Base-by-base conservation (phyloP, 2,329 filamentous ascomycete species). In the Periconia digitata region DNA sequence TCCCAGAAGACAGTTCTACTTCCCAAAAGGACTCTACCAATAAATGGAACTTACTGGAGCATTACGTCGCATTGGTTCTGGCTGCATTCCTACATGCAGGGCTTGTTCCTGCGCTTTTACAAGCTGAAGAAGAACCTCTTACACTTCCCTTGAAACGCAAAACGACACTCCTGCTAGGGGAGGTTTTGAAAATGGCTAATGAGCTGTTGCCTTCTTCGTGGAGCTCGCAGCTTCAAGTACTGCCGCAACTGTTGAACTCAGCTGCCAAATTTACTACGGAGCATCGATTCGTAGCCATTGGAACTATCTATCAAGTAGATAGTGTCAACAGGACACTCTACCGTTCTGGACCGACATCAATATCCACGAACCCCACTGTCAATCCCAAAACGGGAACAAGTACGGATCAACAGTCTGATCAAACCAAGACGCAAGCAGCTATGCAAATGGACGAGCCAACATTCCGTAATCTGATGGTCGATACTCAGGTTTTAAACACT, bases 231-330 rank as follows among this genome's bases (percentile, higher is more conserved):
- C 76, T 99, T 20, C 94, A 99, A 64, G 82, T 96, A 6, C 81
- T 99, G 16, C 94, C 94, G 0, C 87, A 92, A 52, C 78, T 97
- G 1, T 87, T 99, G 62, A 80, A 86, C 6, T 84, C 86, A 0
- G 90, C 92, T 4, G 81, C 89, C 2, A 81, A 85, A 27, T 90
- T 92, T 59, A 77, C 83, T 18, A 79, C 84, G 17, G 84, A 92
- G 23, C 81, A 85, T 20, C 85, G 90, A 46, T 92, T 92, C 58
- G 79, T 88, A 47, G 90, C 92, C 6, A 92, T 90, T 7, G 86
- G 90, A 7, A 95, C 95, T 16, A 90, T 99, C 12, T 99, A 97
- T 64, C 94, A 97, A 67, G 95, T 99, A 45, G 96, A 96, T 74
- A 96, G 92, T 66, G 91, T 99, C 57, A 99, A 92, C 69, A 85